Conservation (phyloP, 2,329 filamentous ascomycete species). For the Neonectria faginata region DNA sequence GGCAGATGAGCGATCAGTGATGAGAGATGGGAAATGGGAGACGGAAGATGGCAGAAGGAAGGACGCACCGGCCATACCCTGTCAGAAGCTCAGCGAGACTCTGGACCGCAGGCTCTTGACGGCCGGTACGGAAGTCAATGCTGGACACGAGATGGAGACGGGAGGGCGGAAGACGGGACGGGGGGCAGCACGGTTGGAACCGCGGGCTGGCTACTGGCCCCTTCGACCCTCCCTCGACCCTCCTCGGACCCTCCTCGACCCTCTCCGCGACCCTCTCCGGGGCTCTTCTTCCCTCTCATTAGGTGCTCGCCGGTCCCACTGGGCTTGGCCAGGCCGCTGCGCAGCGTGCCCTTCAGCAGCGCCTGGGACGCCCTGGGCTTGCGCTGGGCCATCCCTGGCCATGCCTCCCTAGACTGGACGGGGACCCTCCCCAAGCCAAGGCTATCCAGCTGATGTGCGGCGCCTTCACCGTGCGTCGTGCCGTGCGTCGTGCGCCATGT, state of each 20-base stretch:
- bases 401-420: background rate
- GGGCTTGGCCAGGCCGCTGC: slow-evolving; percentile 23
- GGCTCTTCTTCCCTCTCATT: slow-evolving; percentile 20
- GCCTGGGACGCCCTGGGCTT: slow-evolving; percentile 22
- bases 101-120: no score
- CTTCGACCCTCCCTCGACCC: slow-evolving; percentile 24
- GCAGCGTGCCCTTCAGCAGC: slow-evolving; percentile 33
- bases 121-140: slow-evolving; percentile 18
- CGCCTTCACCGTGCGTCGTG: slow-evolving; percentile 32
- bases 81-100: slow-evolving; percentile 8
- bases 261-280: slow-evolving; percentile 23
- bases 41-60: slow-evolving; percentile 1
- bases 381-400: slow-evolving; percentile 37
- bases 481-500: slow-evolving; percentile 36
- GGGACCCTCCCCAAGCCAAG: slow-evolving; percentile 2
- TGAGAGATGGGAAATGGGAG: background rate
- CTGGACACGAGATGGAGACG: slow-evolving; percentile 41
- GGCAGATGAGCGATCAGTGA: background rate
- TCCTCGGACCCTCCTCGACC: slow-evolving; percentile 24
- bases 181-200: slow-evolving; percentile 45
- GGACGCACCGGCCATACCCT: slow-evolving; percentile 6
- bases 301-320: slow-evolving; percentile 28
- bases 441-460: slow-evolving; percentile 44
- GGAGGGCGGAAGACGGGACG: slow-evolving; percentile 45
- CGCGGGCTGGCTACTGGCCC: slow-evolving; percentile 32